Evolutionary conservation across 257 asterid genomes (phyloP).

Genomic region (Scutellaria baicalensis): DNA sequence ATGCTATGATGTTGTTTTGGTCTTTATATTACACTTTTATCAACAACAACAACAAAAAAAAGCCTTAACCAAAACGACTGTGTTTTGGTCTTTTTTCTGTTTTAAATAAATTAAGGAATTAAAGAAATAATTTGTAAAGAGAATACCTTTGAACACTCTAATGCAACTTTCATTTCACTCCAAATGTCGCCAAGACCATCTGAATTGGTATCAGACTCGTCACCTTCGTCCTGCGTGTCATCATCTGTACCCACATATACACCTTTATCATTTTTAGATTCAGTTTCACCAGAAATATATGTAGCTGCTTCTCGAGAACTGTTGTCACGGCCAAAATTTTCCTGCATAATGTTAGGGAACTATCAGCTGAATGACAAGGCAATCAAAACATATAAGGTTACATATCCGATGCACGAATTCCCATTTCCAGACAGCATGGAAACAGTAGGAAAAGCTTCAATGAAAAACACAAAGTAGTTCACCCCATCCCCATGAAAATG

Average conservation of each 20-base stretch:
- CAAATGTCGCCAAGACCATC: constrained; percentile 83
- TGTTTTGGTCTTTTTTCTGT: too few relatives aligned
- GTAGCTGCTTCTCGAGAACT: constrained; percentile 20
- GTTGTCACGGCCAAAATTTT: constrained; percentile 20
- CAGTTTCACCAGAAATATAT: constrained; percentile 18
- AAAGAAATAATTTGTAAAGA: constrained; percentile 13
- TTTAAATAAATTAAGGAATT: neutral
- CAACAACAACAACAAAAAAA: too few relatives aligned
- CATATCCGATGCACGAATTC: neutral
- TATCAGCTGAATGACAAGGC: constrained; percentile 9
- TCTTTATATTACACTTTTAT: too few relatives aligned
- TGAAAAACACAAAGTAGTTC: neutral
- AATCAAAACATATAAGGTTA: constrained; percentile 7
- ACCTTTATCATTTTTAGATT: constrained; percentile 34
- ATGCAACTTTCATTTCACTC: constrained; percentile 68
- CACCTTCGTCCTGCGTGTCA: constrained; percentile 43
- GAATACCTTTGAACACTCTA: constrained; percentile 82
- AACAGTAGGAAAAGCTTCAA: neutral
- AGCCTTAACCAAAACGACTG: too few relatives aligned
- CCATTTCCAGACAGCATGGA: constrained; percentile 5
- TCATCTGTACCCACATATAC: constrained; percentile 56
- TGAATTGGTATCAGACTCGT: constrained; percentile 34
- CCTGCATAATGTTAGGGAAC: constrained; percentile 20
- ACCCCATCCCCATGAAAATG: neutral
- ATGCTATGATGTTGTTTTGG: too few relatives aligned